Evolutionary conservation across 768 basidiomycete species (phyloP).

Genomic region (Boletus coccyginus): DNA sequence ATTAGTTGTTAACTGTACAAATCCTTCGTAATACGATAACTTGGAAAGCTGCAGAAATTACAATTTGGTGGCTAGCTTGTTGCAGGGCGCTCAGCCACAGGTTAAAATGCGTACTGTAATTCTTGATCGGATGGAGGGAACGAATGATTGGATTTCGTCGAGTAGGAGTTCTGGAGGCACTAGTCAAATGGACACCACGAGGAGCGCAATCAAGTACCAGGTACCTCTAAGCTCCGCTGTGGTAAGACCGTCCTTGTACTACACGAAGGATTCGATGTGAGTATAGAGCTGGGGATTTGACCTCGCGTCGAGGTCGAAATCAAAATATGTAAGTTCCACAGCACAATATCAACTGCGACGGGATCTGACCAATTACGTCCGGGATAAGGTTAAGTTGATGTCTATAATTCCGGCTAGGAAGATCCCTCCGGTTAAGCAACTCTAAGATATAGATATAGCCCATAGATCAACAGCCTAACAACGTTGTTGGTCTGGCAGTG

Average conservation of each 20-base stretch:
- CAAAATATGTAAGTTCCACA: conserved; percentile 53
- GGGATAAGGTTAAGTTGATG: conserved; percentile 88
- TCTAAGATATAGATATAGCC: conserved; percentile 82
- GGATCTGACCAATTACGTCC: conserved; percentile 67
- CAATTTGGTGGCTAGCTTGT: not conserved
- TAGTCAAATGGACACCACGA: conserved; percentile 4
- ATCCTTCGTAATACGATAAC: conserved; percentile 1
- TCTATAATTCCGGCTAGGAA: conserved; percentile 85
- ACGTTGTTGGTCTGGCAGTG: conserved; percentile 8
- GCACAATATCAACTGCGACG: conserved; percentile 3
- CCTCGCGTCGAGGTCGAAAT: conserved; percentile 57
- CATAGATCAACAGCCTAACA: conserved; percentile 66
- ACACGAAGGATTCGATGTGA: conserved; percentile 1
- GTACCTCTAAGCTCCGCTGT: conserved; percentile 69
- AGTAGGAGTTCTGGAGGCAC: conserved; percentile 58
- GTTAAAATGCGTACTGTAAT: not conserved
- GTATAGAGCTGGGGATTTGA: not conserved
- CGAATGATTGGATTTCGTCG: conserved; percentile 79
- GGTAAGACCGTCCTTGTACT: conserved; percentile 72
- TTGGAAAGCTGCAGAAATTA: not conserved
- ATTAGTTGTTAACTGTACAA: conserved; percentile 9
- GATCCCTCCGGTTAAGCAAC: conserved; percentile 74
- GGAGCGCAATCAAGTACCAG: conserved; percentile 3
- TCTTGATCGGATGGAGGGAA: conserved; percentile 51
- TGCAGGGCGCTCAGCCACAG: no score